A percentile compares a stretch with the other conserved stretches of the same genome.
phyloP scores from a whole-genome alignment of 257 asterid species.

The Petunia axillaris region DNA sequence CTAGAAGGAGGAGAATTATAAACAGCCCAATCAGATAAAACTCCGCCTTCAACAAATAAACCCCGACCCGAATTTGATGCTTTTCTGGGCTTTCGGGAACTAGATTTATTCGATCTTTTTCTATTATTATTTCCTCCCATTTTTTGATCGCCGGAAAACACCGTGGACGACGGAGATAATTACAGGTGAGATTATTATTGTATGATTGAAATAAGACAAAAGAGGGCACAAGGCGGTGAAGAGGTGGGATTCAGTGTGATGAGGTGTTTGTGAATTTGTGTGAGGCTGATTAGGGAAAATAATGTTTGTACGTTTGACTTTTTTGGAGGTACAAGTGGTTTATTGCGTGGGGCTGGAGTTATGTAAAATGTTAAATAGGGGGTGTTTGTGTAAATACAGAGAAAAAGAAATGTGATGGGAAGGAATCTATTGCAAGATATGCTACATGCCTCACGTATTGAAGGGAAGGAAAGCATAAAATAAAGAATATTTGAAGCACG shows the following conservation, averaged over 20 bases:
- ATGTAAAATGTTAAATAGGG: not conserved
- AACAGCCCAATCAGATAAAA: slow-evolving; percentile 72
- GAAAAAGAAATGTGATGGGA: not conserved
- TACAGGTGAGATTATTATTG: not conserved
- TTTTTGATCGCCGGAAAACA: not conserved
- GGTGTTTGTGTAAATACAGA: not conserved
- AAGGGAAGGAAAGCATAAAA: not conserved
- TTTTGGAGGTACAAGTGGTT: not conserved
- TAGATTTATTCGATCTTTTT: slow-evolving; percentile 53
- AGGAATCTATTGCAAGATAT: not conserved
- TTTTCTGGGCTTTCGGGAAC: slow-evolving; percentile 42
- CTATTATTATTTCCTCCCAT: slow-evolving; percentile 36
- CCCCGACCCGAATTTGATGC: slow-evolving; percentile 49
- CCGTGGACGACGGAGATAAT: slow-evolving; percentile 21
- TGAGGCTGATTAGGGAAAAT: not conserved
- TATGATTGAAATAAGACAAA: not conserved
- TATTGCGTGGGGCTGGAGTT: not conserved
- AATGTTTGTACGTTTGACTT: not conserved
- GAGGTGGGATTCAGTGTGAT: not conserved
- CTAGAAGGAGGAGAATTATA: slow-evolving; percentile 64
- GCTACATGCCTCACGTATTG: not conserved
- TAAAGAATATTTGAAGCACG: not conserved
- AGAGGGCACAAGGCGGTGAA: not conserved
- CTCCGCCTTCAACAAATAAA: slow-evolving; percentile 81
- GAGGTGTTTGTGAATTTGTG: slow-evolving; percentile 9